A percentile compares a stretch with the other conserved stretches of the same genome.
These are phyloP conservation scores for Sugiyamaella castrensis DNA, from an alignment of 1,139 yeast genomes.

Conservation along the genomic window DNA sequence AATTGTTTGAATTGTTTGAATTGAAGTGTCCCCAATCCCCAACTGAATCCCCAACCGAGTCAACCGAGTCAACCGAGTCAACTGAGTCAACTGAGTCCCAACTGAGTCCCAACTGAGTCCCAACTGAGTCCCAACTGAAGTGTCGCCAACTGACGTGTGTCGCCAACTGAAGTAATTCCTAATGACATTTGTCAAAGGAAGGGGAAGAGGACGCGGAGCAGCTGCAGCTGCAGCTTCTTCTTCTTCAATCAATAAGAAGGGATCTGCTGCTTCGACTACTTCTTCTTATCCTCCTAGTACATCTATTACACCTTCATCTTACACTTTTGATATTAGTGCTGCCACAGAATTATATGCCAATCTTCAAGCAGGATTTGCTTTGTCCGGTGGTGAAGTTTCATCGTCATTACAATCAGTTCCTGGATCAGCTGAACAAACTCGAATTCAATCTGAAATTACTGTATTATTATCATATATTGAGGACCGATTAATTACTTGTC, in stretches of 20 bases:
- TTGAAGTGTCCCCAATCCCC: too few relatives aligned
- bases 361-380: slow-evolving; percentile 11
- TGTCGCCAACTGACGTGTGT: too few relatives aligned
- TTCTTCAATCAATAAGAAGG: background rate
- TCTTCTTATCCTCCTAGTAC: too few relatives aligned
- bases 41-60: too few relatives aligned
- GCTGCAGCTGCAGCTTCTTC: slow-evolving; percentile 1
- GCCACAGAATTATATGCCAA: slow-evolving; percentile 10
- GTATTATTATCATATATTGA: slow-evolving; percentile 8
- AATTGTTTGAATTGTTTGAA: too few relatives aligned
- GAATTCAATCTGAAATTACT: slow-evolving; percentile 14
- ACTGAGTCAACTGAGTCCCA: too few relatives aligned
- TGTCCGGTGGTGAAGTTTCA: slow-evolving; percentile 12
- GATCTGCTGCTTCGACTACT: background rate
- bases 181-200: slow-evolving; percentile 10
- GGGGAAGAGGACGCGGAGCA: slow-evolving; percentile 10
- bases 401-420: slow-evolving; percentile 13
- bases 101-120: too few relatives aligned
- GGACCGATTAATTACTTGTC: slow-evolving; percentile 10
- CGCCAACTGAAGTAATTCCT: too few relatives aligned
- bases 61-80: too few relatives aligned
- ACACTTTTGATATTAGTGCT: slow-evolving; percentile 2
- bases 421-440: slow-evolving; percentile 9
- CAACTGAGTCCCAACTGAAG: too few relatives aligned
- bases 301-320: too few relatives aligned